Conservation (phyloP, 2,329 filamentous ascomycete species). For the Colletotrichum sp. region DNA sequence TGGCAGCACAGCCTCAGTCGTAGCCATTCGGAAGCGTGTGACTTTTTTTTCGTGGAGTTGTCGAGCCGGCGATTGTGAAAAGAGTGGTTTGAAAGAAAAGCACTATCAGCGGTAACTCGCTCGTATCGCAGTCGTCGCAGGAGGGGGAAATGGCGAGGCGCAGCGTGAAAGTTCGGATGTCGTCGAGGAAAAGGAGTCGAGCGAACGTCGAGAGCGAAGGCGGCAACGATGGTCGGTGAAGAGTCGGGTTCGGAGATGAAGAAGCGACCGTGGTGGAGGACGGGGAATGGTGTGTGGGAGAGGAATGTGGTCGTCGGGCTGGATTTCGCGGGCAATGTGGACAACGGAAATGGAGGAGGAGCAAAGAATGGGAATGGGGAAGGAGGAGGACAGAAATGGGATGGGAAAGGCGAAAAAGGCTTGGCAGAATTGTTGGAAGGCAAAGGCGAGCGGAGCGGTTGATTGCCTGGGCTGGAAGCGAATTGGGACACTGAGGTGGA, state of each 20-base stretch:
- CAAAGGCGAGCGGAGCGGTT: not conserved
- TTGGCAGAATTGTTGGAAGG: not conserved
- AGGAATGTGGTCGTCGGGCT: not conserved
- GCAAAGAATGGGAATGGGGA: not conserved
- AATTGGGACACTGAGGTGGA: not conserved
- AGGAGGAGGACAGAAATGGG: not conserved
- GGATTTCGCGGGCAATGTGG: not conserved
- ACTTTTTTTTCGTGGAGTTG: not conserved
- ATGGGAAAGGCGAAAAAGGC: constrained; percentile 3
- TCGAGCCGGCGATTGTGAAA: not conserved
- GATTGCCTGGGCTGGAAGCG: not conserved
- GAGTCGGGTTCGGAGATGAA: not conserved
- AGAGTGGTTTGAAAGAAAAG: not conserved
- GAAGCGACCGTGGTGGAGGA: not conserved
- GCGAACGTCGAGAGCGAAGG: not conserved
- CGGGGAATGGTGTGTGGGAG: not conserved
- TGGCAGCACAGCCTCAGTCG: constrained; percentile 22
- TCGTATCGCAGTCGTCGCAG: not conserved
- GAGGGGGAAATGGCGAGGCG: not conserved
- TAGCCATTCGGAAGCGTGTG: constrained; percentile 24
- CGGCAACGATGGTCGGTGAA: not conserved
- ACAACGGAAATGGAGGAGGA: not conserved
- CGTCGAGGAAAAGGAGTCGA: not conserved
- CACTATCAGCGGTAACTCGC: not conserved
- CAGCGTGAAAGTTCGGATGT: not conserved